Base-by-base conservation (phyloP, 306 rosid species). In the Quercus gilva region DNA sequence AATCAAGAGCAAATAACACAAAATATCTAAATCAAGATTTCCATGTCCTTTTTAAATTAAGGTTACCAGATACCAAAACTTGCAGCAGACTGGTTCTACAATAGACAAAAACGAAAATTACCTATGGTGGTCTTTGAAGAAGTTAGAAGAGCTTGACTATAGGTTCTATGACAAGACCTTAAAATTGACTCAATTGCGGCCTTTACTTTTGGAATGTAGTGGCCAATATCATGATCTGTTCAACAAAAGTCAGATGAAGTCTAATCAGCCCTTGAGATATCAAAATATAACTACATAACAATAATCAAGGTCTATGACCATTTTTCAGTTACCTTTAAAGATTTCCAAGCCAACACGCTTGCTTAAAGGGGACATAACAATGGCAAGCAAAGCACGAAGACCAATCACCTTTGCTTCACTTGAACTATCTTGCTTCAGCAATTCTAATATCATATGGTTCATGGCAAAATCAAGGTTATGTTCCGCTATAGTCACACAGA, bases 331-430 rank as follows among this genome's bases (percentile, higher is more conserved):
- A 96, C 99, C 99, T 93, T 83, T 96, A 86, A 93, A 90, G 74
- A 88, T 90, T 77, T 93, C 97, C 92, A 91, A 83, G 73, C 98
- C 98, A 76, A 89, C 89, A 81, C 86, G 88, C 87, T 81, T 91
- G 89, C 97, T 90, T 73, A 94, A 84, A 88, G 98, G 98, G 59
- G 92, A 85, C 90, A 88, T 85, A 74, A 96, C 99, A 81, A 93
- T 96, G 76, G 94, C 97, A 84, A 90, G 98, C 89, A 96, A 90
- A 81, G 97, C 92, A 78, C 98, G 99, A 55, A 96, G 99, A 78
- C 98, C 99, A 81, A 96, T 96, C 80, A 96, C 99, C 89, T 96
- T 96, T 9, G 96, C 99, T 86, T 96, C 99, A 79, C 99, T 91
- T 59, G 89, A 88, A 88, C 94, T 90, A 76, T 96, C 98, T 89